Evolutionary conservation across 2,329 filamentous ascomycete species (phyloP), one percentile per base, ranked within the genome.

Genomic region (Penicillium nordicum): DNA sequence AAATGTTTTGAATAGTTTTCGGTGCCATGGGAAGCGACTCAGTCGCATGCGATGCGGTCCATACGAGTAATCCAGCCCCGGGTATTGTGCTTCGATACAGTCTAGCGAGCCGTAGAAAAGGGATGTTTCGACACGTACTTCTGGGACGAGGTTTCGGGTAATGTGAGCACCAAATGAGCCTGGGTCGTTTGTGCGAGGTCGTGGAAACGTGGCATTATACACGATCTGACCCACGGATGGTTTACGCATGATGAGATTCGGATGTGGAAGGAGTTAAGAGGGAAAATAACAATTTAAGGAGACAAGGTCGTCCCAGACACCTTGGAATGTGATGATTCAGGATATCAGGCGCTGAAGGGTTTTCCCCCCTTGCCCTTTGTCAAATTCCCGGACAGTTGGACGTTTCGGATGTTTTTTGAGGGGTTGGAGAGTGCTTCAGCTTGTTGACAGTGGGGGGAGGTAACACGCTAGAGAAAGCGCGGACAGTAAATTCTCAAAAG

Each of bases 21-120:
- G 76, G 71, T 88, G 85, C 76, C 84, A 83, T 11, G 80, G 79
- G 68, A 86, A 87, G 44, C 83, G 82, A 51, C 82, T 76, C 12
- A 88, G 77, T 40, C 85, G 79, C 75, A 84, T 83, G 54, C 85
- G 81, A 73, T 88, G 85, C 1, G 84, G 83, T 7, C 75, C 73
- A 64, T 83, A 78, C 45, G 82, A 81, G 70, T 88, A 88, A 75
- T 88, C 85, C 45, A 87, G 77, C 34, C 85, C 85, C 0, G 85
- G 85, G 65, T 88, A 87, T 57, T 85, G 83, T 48, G 85, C 84
- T 75, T 87, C 85, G 58, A 86, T 78, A 65, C 80, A 84, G 74
- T 86, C 84, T 44, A 86, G 77, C 40, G 81, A 79, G 64, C 85
- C 85, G 72, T 87, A 87, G 74, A 86, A 88, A 49, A 79, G 81